Percentiles rank a stretch among this genome's conserved stretches.
Conservation (phyloP, 306 rosid species). For the Senna siamea region DNA sequence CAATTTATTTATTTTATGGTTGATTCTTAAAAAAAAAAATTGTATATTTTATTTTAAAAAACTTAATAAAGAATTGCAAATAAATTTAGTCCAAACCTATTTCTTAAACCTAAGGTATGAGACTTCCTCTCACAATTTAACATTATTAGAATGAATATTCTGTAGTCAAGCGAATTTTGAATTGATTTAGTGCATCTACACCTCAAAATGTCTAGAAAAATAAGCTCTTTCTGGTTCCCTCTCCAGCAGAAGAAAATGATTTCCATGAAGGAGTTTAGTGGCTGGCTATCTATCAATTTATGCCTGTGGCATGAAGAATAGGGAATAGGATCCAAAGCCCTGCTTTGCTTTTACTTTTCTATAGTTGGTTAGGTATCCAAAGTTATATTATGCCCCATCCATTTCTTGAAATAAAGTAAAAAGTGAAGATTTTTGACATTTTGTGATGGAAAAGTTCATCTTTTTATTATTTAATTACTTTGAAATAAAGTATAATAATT, state of each 20-base stretch:
- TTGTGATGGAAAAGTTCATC: too few species aligned
- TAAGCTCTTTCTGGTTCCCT: neutral
- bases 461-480: too few species aligned
- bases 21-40: too few species aligned
- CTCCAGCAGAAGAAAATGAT: neutral
- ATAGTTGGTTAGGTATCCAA: conserved; percentile 48
- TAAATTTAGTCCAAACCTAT: too few species aligned
- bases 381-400: conserved; percentile 26
- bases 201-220: neutral
- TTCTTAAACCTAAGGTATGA: too few species aligned
- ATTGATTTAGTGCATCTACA: neutral
- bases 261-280: neutral
- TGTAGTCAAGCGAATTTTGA: neutral
- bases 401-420: neutral
- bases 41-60: too few species aligned
- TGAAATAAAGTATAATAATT: too few species aligned
- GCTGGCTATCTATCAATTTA: neutral
- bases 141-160: too few species aligned
- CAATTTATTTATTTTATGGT: too few species aligned
- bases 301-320: neutral
- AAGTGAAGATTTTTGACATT: too few species aligned
- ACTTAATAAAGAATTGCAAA: too few species aligned
- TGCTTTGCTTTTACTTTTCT: conserved; percentile 14
- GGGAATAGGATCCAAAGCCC: conserved; percentile 39
- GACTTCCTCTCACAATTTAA: too few species aligned